Percentiles rank a stretch among this genome's conserved stretches.
Conservation (phyloP, 2,329 filamentous ascomycete species). For the Chaetomium olivaceum region DNA sequence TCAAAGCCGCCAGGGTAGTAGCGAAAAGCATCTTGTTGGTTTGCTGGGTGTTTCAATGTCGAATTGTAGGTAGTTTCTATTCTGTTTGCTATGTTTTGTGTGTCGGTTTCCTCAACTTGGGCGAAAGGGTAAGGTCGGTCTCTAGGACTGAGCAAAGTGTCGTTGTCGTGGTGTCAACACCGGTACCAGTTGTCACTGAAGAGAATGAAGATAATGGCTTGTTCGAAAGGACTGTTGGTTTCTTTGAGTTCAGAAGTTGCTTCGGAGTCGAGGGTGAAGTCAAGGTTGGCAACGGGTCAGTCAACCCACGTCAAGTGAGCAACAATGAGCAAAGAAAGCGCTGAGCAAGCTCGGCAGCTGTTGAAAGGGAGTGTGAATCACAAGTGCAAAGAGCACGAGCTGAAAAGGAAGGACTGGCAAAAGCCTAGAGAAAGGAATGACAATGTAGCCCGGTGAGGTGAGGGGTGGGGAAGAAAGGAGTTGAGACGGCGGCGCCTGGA, state of each 20-base stretch:
- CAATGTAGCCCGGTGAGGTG: conserved; percentile 31
- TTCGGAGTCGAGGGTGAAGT: not conserved
- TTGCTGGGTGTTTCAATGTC: not conserved
- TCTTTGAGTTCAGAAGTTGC: conserved; percentile 2
- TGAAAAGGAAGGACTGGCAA: conserved; percentile 30
- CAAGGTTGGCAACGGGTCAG: not conserved
- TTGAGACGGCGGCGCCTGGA: conserved; percentile 10
- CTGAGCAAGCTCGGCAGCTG: conserved; percentile 35
- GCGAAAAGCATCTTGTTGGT: conserved; percentile 29
- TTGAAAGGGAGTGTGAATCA: conserved; percentile 30
- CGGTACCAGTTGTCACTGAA: conserved; percentile 19
- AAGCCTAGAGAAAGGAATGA: conserved; percentile 29
- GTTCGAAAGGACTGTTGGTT: conserved; percentile 10
- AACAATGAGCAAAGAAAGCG: conserved; percentile 31
- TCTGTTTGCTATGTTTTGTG: not conserved
- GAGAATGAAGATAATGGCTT: conserved; percentile 13
- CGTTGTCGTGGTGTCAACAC: conserved; percentile 19
- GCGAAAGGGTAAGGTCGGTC: conserved; percentile 9
- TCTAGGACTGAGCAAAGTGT: conserved; percentile 24
- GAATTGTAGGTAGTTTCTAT: not conserved
- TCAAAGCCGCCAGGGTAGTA: conserved; percentile 35
- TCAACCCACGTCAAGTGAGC: conserved; percentile 19
- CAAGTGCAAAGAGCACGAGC: conserved; percentile 14
- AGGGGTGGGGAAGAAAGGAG: conserved; percentile 15
- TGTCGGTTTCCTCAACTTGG: conserved; percentile 19